These are phyloP conservation scores for Biscogniauxia marginata DNA, from an alignment of 2,329 filamentous ascomycete genomes.

Conservation along the genomic window DNA sequence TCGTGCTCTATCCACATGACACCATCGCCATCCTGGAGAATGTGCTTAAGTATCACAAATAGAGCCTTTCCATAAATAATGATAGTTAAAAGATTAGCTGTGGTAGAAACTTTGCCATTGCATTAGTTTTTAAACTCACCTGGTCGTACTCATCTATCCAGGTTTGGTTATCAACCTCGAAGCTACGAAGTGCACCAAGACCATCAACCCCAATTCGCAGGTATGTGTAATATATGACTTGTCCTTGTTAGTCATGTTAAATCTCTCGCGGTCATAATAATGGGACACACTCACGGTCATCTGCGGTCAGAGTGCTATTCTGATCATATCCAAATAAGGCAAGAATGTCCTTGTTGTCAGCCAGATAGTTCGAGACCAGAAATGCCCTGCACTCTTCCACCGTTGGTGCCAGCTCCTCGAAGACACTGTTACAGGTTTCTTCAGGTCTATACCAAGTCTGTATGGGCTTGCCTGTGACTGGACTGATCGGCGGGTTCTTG, in stretches of 20 bases:
- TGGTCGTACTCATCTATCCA: conserved; percentile 34
- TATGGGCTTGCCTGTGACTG: conserved; percentile 56
- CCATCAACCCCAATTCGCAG: conserved; percentile 30
- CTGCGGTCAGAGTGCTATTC: conserved; percentile 26
- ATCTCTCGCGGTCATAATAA: neutral
- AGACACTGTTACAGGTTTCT: conserved; percentile 65
- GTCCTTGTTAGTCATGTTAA: too few relatives aligned
- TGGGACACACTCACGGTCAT: conserved; percentile 27
- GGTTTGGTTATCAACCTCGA: conserved; percentile 26
- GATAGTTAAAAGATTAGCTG: too few relatives aligned
- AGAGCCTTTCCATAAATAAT: too few relatives aligned
- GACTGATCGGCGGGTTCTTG: conserved; percentile 57
- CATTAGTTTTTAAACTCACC: conserved; percentile 10
- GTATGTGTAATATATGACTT: conserved; percentile 28
- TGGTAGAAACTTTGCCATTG: neutral
- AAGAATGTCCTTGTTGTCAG: conserved; percentile 35
- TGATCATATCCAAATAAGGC: conserved; percentile 32
- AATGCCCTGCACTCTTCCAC: conserved; percentile 51
- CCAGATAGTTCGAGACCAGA: conserved; percentile 35
- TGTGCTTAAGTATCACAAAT: conserved; percentile 55
- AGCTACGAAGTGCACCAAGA: conserved; percentile 26
- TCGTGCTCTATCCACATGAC: conserved; percentile 50
- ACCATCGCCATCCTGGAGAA: conserved; percentile 51
- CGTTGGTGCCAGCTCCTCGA: conserved; percentile 57
- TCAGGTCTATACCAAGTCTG: conserved; percentile 64